Base-by-base conservation (phyloP, 331 rosid genomes). In the Arachis monticola region DNA sequence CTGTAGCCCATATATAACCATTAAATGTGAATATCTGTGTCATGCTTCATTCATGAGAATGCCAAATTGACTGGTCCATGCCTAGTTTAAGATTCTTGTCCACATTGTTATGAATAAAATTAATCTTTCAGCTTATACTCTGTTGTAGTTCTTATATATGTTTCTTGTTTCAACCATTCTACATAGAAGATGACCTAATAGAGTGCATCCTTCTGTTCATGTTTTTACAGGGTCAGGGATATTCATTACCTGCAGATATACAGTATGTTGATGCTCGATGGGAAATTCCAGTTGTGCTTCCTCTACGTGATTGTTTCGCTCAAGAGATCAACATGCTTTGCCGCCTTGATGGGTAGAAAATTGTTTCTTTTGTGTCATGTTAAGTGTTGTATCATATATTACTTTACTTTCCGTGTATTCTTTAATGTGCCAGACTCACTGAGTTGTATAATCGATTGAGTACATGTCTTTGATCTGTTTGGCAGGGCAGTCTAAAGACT, bases 401-500 rank as follows among this genome's bases (percentile, higher is more conserved):
- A 35, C 40, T 35, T 35, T 35, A 35, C 40, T 35, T 35, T 35
- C 40, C 40, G 40, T 3, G 40, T 35, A 35, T 35, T 35, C 40
- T 35, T 4, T 35, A 35, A 44, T 64, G 41, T 74, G 8, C 35
- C 48, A 44, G 48, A 13, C 48, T 69, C 80, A 59, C 71, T 67
- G 64, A 80, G 64, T 64, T 52, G 4, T 35, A 35, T 35, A 35
- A 35, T 35, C 3, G 38, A 32, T 32, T 35, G 40, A 35, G 40
- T 44, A 69, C 63, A 60, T 35, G 40, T 59, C 45, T 78, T 74
- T 67, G 80, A 72, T 84, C 70, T 83, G 62, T 82, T 86, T 85
- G 98, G 82, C 93, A 88, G 96, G 96, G 91, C 98, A 93, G 97
- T 75, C 88, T 93, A 83, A 87, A 89, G 85, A 89, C 97, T 17